Evolutionary conservation across 2,329 filamentous ascomycete species (phyloP), one percentile per base, ranked within the genome.

Genomic region (Trichoderma simmonsii): DNA sequence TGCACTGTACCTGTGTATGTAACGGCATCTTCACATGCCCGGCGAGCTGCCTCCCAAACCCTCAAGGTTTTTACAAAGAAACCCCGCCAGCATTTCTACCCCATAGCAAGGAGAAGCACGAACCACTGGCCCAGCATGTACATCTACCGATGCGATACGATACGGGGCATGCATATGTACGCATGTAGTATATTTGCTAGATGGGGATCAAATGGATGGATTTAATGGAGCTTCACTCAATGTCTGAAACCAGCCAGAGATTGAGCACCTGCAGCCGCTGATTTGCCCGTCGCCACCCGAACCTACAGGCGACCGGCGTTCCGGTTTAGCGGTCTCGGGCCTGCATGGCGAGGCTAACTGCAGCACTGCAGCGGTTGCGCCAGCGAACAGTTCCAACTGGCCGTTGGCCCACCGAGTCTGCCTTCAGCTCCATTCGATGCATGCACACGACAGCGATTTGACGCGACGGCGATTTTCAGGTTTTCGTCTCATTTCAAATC

Each of bases 261-360:
- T 15, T 7, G 14, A 36, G 39, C 39, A 15, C 8, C 21, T 57
- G 57, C 51, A 59, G 65, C 43, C 57, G 28, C 64, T 72, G 71
- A 68, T 62, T 68, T 43, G 63, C 59, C 48, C n/a, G 61, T 70
- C 24, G 71, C 71, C 71, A 72, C 71, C 71, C 66, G 66, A 66
- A 61, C 61, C 71, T 68, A 72, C 71, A 72, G 66, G 71, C 65
- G 51, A 54, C 59, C 51, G 57, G 57, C 34, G 36, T 36, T 54
- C 21, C 39, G 30, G 32, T 64, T 62, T 72, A 64, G 71, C 59
- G 57, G 51, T 65, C 43, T 51, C 34, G 56, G 39, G 57, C 59
- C 30, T 60, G 63, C 62, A 67, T 67, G 63, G 64, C 63, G 57
- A 72, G 70, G 70, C 70, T 67, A 72, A 67, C 70, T 72, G 63